phyloP scores from a whole-genome alignment of 2,329 filamentous ascomycete species.

The Stemphylium vesicarium region DNA sequence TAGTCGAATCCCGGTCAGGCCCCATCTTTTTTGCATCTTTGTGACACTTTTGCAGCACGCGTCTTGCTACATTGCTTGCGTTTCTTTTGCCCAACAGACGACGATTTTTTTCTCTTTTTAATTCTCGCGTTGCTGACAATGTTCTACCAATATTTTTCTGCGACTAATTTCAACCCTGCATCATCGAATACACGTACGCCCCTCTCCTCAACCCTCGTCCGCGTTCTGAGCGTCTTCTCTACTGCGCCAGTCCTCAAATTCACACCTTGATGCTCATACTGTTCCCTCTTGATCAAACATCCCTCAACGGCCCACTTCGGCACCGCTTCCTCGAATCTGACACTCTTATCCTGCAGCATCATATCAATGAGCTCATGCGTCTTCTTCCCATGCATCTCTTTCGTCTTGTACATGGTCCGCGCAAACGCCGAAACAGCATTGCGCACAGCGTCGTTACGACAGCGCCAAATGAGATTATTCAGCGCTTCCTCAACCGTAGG shows the following conservation, averaged over 20 bases:
- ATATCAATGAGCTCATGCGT: constrained; percentile 29
- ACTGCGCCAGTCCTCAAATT: constrained; percentile 34
- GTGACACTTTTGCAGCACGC: background rate
- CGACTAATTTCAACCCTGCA: constrained; percentile 32
- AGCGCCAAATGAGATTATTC: constrained; percentile 42
- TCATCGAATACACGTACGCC: constrained; percentile 34
- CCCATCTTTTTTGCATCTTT: constrained; percentile 21
- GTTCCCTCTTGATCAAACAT: constrained; percentile 40
- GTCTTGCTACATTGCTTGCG: too few relatives aligned
- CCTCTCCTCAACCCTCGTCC: constrained; percentile 33
- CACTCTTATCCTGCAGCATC: constrained; percentile 32
- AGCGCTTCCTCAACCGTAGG: constrained; percentile 35
- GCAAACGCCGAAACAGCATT: constrained; percentile 39
- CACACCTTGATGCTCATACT: constrained; percentile 36
- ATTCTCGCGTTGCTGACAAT: background rate
- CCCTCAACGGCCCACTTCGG: constrained; percentile 44
- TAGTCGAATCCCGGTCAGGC: constrained; percentile 40
- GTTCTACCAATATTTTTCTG: constrained; percentile 32
- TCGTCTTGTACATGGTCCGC: constrained; percentile 31
- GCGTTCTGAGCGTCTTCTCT: constrained; percentile 32
- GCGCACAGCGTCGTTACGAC: constrained; percentile 39
- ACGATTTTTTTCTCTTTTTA: background rate
- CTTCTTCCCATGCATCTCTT: constrained; percentile 36
- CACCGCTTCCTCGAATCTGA: constrained; percentile 34
- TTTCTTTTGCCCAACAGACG: too few relatives aligned